Evolutionary conservation across 2,329 filamentous ascomycete genomes (phyloP).

Genomic region (Fusarium sp.): DNA sequence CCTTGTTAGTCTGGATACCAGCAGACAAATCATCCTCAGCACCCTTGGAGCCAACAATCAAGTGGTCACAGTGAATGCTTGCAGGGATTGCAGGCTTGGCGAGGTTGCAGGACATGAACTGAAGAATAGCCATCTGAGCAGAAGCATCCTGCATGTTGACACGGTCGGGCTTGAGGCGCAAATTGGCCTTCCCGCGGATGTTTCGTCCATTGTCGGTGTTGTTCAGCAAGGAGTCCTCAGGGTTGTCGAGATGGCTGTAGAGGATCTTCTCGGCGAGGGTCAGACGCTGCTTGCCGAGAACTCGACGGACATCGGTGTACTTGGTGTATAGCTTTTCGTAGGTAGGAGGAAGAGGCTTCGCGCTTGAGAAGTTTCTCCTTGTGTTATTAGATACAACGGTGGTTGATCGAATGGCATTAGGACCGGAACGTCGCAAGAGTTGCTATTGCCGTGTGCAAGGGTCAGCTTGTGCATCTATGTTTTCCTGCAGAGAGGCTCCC

Average conservation of each 20-base stretch:
- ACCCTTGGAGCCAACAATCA: slow-evolving; percentile 95
- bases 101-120: slow-evolving; percentile 98
- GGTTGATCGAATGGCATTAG: slow-evolving; percentile 44
- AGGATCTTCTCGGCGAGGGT: slow-evolving; percentile 98
- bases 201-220: slow-evolving; percentile 85
- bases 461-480: slow-evolving; percentile 6
- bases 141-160: slow-evolving; percentile 99
- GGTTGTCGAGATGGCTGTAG: slow-evolving; percentile 92
- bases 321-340: slow-evolving; percentile 85
- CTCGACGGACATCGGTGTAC: slow-evolving; percentile 77
- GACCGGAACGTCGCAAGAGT: slow-evolving; percentile 50
- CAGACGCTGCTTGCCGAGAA: slow-evolving; percentile 75
- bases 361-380: slow-evolving; percentile 53
- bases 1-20: slow-evolving; percentile 91
- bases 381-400: slow-evolving; percentile 46
- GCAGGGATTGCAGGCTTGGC: slow-evolving; percentile 91
- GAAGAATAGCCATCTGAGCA: slow-evolving; percentile 96
- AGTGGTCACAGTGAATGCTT: slow-evolving; percentile 98
- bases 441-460: slow-evolving; percentile 47
- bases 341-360: slow-evolving; percentile 68
- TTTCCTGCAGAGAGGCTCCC: background rate
- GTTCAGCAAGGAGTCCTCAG: slow-evolving; percentile 86
- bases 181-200: slow-evolving; percentile 87
- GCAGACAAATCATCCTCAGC: slow-evolving; percentile 85
- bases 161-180: slow-evolving; percentile 96